phyloP scores from a whole-genome alignment of 164 flowering plant genomes.

The Annona cherimola region DNA sequence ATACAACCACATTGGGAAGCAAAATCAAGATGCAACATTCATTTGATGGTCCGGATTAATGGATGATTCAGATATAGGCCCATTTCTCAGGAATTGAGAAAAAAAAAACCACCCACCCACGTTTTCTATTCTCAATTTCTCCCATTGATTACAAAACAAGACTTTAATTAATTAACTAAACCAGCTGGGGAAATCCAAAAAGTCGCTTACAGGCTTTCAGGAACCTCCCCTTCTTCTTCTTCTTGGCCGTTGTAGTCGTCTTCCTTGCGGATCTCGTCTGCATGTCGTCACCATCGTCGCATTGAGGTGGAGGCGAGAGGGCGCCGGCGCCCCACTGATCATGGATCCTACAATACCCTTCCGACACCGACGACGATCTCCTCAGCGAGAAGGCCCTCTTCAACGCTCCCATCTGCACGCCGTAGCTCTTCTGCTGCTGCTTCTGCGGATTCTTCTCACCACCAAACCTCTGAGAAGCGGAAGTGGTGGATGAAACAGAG shows the following conservation, averaged over 20 bases:
- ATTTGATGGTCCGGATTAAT: no score
- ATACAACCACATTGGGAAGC: no score
- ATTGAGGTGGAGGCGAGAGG: not conserved
- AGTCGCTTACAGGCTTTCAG: slow-evolving; percentile 18
- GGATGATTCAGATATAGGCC: no score
- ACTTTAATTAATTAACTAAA: not conserved
- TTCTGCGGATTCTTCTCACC: slow-evolving; percentile 12
- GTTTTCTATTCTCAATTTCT: no score
- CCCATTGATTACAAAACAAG: not conserved
- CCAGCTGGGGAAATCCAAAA: slow-evolving; percentile 6
- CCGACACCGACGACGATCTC: slow-evolving; percentile 53
- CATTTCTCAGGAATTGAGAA: no score
- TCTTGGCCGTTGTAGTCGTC: no score
- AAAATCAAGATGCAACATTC: no score
- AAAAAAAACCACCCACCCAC: no score
- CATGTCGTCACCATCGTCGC: not conserved
- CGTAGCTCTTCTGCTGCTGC: no score
- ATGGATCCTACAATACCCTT: slow-evolving; percentile 52
- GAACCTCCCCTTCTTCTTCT: slow-evolving; percentile 11
- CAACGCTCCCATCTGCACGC: no score
- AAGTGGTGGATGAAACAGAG: slow-evolving; percentile 33
- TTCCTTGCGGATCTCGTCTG: slow-evolving; percentile 11
- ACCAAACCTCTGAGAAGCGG: slow-evolving; percentile 22
- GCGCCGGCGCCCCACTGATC: slow-evolving; percentile 24
- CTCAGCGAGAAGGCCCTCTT: slow-evolving; percentile 41